Evolutionary conservation across 148 eudicot species (phyloP).

Genomic region (Amaranthus palmeri): DNA sequence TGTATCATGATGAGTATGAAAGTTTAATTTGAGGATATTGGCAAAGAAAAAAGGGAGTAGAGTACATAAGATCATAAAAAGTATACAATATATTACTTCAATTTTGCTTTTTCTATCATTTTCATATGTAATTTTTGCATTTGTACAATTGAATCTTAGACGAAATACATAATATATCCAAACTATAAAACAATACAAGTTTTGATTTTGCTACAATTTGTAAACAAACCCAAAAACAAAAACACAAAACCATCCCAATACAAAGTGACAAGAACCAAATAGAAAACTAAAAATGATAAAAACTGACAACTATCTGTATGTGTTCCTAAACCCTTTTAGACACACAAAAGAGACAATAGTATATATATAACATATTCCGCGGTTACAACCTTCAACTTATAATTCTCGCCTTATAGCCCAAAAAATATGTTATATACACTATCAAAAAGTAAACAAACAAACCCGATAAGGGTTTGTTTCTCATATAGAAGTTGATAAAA

Average conservation of each 20-base stretch:
- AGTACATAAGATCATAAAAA: constrained; percentile 11
- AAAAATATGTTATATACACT: too few species aligned
- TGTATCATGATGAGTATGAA: background rate
- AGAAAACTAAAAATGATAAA: background rate
- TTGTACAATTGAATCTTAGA: constrained; percentile 32
- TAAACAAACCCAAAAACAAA: constrained; percentile 20
- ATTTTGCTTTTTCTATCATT: constrained; percentile 18
- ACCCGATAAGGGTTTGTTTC: constrained; percentile 17
- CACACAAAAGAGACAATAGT: constrained; percentile 18
- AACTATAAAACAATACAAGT: constrained; percentile 25
- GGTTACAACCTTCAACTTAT: too few species aligned
- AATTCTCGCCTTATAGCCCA: too few species aligned
- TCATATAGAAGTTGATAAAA: background rate
- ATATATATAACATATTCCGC: too few species aligned
- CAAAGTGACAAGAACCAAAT: constrained; percentile 10
- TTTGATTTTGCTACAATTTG: constrained; percentile 23
- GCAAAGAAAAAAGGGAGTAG: background rate
- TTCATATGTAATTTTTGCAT: constrained; percentile 15
- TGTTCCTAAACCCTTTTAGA: constrained; percentile 27
- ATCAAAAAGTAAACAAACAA: background rate
- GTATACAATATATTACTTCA: constrained; percentile 12
- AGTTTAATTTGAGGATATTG: constrained; percentile 1
- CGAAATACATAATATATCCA: constrained; percentile 28
- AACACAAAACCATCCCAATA: constrained; percentile 25
- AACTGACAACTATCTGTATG: constrained; percentile 21